Evolutionary conservation across 768 basidiomycete genomes (phyloP), one percentile per base, ranked within the genome.

Genomic region (Mycena crocata): DNA sequence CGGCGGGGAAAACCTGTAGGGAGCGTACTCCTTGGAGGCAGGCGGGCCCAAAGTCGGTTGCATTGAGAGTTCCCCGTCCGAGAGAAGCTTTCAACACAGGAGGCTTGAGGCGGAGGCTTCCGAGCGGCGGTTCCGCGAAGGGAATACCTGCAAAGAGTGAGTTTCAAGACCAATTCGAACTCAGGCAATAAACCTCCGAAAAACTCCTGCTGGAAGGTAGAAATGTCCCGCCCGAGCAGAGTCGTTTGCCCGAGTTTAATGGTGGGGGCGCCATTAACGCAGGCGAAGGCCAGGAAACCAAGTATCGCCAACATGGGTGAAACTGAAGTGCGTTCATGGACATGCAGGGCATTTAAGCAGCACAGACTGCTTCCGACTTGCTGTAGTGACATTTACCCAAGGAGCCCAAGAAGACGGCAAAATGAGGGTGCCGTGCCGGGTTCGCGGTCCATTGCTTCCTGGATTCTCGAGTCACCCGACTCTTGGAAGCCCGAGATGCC

Each of bases 41-140:
- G 21, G 66, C 71, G n/a, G 48, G 46, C 4, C 79, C 77, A 58
- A 74, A 79, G 39, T 68, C 57, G 17, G 69, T 72, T 1, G 79
- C 80, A 48, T 78, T 67, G 52, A 80, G 80, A 17, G 73, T 66
- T 9, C 23, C 56, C 4, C 62, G 62, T 49, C 74, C 66, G 15
- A 71, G 26, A 15, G 7, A 30, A 14, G 24, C 48, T 37, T 77
- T 74, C 7, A 69, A 61, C 3, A 73, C 71, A 19, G 81, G 80
- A 5, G 75, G 73, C 42, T 69, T 68, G 31, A 81, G 69, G 12
- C 80, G 77, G 30, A 79, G 64, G 9, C 62, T 32, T 5, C 75
- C 75, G 1, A 77, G 46, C 30, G 79, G 80, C 31, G 77, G 75
- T 62, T 79, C 70, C 7, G 81, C 74, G 39, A 67, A 76, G 19